These are phyloP conservation scores for Baorangia bicolor DNA, from an alignment of 768 basidiomycete genomes.

Conservation along the genomic window DNA sequence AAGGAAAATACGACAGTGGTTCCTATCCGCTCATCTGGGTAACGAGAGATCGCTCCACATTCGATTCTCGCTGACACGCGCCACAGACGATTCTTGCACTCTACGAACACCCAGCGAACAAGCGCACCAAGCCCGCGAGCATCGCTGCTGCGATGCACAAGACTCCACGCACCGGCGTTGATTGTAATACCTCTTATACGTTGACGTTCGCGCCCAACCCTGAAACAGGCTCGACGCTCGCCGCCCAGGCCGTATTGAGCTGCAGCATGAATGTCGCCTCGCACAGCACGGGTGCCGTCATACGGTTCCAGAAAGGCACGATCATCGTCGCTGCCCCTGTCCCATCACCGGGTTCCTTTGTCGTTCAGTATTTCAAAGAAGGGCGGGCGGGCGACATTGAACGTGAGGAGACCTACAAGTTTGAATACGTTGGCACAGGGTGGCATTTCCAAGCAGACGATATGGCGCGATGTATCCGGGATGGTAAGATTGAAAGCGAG, in stretches of 20 bases:
- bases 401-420: slow-evolving; percentile 35
- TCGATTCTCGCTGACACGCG: background rate
- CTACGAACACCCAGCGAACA: slow-evolving; percentile 48
- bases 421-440: slow-evolving; percentile 37
- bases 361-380: slow-evolving; percentile 38
- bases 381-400: slow-evolving; percentile 31
- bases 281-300: slow-evolving; percentile 31
- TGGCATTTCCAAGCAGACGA: slow-evolving; percentile 56
- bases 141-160: slow-evolving; percentile 43
- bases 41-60: background rate
- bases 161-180: slow-evolving; percentile 44
- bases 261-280: slow-evolving; percentile 38
- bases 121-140: slow-evolving; percentile 37
- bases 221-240: slow-evolving; percentile 18
- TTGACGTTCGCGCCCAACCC: slow-evolving; percentile 38
- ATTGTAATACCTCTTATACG: slow-evolving; percentile 43
- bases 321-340: slow-evolving; percentile 41
- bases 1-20: background rate
- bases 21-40: background rate
- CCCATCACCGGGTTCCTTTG: slow-evolving; percentile 24
- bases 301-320: slow-evolving; percentile 45
- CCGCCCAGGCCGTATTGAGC: slow-evolving; percentile 39
- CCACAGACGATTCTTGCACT: slow-evolving; percentile 45
- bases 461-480: slow-evolving; percentile 41
- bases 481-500: slow-evolving; percentile 43